Evolutionary conservation across 2,329 filamentous ascomycete genomes (phyloP), one percentile per base, ranked within the genome.

Genomic region (Cladosporium velox): DNA sequence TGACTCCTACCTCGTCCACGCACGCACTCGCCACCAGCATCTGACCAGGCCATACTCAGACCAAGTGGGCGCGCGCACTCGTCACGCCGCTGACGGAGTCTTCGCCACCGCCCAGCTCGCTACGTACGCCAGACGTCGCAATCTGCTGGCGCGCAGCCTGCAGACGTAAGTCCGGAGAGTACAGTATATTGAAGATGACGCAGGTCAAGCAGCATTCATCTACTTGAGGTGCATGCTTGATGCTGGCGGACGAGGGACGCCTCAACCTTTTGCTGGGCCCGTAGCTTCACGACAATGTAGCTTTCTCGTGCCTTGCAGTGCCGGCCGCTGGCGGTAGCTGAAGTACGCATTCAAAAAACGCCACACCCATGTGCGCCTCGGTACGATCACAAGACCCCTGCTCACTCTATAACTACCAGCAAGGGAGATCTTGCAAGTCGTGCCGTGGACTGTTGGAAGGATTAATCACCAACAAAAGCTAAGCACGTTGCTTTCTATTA

Each of bases 21-120:
- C 41, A 47, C 8, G 41, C 41, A 47, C 41, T 47, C 41, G n/a
- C 41, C 41, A 47, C 41, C 41, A 47, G n/a, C 41, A 47, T 47
- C 41, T 47, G 41, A 47, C 41, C 41, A 47, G 41, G 21, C 41
- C 41, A 47, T 2, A 47, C 41, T 47, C 41, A 47, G 41, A 24
- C 41, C 41, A 21, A 47, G 41, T 24, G 41, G 41, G n/a, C 41
- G 41, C 41, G 41, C 41, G 41, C 18, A 34, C 21, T 35, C 47
- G 47, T 38, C 28, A 64, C 61, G 61, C 61, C 61, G 61, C 61
- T 64, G 49, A 63, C 60, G 60, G 47, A 28, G 38, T 41, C 26
- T 24, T 28, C 28, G 59, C 44, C 15, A 47, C 44, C 21, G 30
- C 34, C 59, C 44, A 24, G 26, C 59, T 24, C 18, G 38, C 28